A percentile compares a stretch with the other conserved stretches of the same genome.
These are phyloP conservation scores for Bonia amplexicaulis DNA, from an alignment of 176 grass and related monocot genomes.

Conservation along the genomic window DNA sequence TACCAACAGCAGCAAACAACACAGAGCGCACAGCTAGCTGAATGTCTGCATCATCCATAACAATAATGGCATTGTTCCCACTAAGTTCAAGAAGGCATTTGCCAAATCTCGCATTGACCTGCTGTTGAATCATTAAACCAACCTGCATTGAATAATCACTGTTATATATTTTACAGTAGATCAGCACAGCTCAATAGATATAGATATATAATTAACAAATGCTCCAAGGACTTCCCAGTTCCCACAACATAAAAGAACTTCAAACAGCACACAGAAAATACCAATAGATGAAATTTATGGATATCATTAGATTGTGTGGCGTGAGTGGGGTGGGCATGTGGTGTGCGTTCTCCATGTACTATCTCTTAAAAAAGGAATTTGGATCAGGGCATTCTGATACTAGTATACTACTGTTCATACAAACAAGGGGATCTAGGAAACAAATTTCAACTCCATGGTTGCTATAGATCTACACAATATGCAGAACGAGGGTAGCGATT, in stretches of 20 bases:
- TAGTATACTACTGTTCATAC: background rate
- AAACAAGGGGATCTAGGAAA: background rate
- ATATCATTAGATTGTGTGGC: background rate
- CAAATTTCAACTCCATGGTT: background rate
- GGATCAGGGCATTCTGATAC: background rate
- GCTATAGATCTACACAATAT: background rate
- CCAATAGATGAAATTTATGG: background rate
- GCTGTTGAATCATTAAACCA: slow-evolving; percentile 79
- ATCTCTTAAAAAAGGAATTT: background rate
- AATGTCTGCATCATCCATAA: slow-evolving; percentile 98
- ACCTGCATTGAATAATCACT: slow-evolving; percentile 52
- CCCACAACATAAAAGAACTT: background rate
- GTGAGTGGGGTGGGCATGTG: no score
- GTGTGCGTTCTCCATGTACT: no score
- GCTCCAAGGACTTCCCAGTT: background rate
- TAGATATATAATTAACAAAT: background rate
- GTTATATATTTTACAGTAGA: slow-evolving; percentile 3
- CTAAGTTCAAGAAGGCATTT: slow-evolving; percentile 99
- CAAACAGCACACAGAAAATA: background rate
- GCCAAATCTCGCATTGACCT: slow-evolving; percentile 73
- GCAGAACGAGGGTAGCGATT: background rate
- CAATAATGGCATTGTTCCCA: slow-evolving; percentile 97
- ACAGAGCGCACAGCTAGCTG: slow-evolving; percentile 92
- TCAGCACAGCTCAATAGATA: background rate
- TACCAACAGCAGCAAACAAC: slow-evolving; percentile 97